Percentiles rank a stretch among this genome's conserved stretches.
Conservation (phyloP, 2,329 filamentous ascomycete genomes). For the Aspergillus sp. region DNA sequence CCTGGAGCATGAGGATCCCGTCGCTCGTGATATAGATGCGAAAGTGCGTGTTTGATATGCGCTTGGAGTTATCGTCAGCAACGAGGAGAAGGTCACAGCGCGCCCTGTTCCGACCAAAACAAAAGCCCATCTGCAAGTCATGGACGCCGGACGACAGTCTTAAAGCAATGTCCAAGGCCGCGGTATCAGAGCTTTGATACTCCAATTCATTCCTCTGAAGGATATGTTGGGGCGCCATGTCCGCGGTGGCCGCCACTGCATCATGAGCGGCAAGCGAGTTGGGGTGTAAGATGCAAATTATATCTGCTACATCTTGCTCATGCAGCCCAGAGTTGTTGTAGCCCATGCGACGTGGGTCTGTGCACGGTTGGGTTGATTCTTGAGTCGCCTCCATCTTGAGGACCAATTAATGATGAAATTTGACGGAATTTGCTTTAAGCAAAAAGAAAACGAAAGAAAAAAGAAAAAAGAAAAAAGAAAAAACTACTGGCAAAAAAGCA, state of each 20-base stretch:
- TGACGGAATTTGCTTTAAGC: not conserved
- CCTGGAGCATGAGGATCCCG: slow-evolving; percentile 84
- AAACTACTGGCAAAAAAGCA: not conserved
- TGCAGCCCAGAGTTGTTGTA: slow-evolving; percentile 77
- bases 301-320: slow-evolving; percentile 78
- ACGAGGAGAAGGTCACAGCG: slow-evolving; percentile 70
- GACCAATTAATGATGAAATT: not conserved
- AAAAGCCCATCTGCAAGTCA: slow-evolving; percentile 67
- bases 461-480: slow-evolving; percentile 2
- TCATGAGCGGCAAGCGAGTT: slow-evolving; percentile 66
- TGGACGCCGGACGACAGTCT: slow-evolving; percentile 71
- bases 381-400: slow-evolving; percentile 46
- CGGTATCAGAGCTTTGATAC: slow-evolving; percentile 30
- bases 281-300: slow-evolving; percentile 83
- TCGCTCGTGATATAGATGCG: slow-evolving; percentile 86
- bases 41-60: slow-evolving; percentile 93
- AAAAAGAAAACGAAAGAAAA: slow-evolving; percentile 5
- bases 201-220: slow-evolving; percentile 48
- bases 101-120: slow-evolving; percentile 71
- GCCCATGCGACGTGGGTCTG: slow-evolving; percentile 75
- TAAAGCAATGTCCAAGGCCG: slow-evolving; percentile 64
- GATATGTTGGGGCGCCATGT: slow-evolving; percentile 54
- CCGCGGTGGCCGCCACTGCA: slow-evolving; percentile 59
- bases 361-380: slow-evolving; percentile 69
- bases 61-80: slow-evolving; percentile 63